phyloP scores from a whole-genome alignment of 1,284 basidiomycete genomes.

The Bjerkandera adusta region DNA sequence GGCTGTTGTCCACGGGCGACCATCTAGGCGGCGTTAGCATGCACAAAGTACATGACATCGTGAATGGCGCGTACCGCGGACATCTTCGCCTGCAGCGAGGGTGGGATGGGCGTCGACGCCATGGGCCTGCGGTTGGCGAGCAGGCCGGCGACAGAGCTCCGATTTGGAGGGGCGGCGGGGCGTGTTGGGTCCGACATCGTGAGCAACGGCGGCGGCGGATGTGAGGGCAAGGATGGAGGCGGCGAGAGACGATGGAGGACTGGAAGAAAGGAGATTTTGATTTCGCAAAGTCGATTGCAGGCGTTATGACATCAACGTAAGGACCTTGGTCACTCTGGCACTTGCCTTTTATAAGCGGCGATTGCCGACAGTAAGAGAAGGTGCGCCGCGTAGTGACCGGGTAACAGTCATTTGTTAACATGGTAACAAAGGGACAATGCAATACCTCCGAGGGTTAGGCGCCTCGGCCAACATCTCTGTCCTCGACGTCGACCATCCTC shows the following conservation, averaged over 20 bases:
- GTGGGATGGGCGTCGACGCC: constrained; percentile 74
- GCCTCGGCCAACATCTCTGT: neutral
- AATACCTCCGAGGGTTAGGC: too few species aligned
- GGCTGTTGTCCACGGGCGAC: constrained; percentile 46
- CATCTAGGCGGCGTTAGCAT: constrained; percentile 39
- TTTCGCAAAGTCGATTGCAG: constrained; percentile 16
- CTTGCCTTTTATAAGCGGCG: constrained; percentile 4
- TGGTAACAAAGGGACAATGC: too few species aligned
- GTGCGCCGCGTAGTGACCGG: too few species aligned
- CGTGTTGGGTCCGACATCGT: constrained; percentile 26
- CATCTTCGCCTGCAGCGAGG: constrained; percentile 91
- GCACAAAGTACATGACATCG: constrained; percentile 5
- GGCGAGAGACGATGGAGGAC: constrained; percentile 13
- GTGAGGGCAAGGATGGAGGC: constrained; percentile 14
- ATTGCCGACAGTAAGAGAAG: neutral
- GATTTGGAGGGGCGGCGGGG: constrained; percentile 25
- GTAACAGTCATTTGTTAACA: too few species aligned
- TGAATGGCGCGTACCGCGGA: constrained; percentile 54
- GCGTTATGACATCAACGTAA: constrained; percentile 17
- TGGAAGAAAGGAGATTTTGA: constrained; percentile 17
- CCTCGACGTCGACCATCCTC: neutral
- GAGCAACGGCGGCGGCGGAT: constrained; percentile 9
- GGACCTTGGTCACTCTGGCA: constrained; percentile 6
- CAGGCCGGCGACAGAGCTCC: constrained; percentile 36
- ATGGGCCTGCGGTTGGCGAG: constrained; percentile 35